Evolutionary conservation across 345 rosid species (phyloP), one percentile per base, ranked within the genome.

Genomic region (Xanthoceras sorbifolium): DNA sequence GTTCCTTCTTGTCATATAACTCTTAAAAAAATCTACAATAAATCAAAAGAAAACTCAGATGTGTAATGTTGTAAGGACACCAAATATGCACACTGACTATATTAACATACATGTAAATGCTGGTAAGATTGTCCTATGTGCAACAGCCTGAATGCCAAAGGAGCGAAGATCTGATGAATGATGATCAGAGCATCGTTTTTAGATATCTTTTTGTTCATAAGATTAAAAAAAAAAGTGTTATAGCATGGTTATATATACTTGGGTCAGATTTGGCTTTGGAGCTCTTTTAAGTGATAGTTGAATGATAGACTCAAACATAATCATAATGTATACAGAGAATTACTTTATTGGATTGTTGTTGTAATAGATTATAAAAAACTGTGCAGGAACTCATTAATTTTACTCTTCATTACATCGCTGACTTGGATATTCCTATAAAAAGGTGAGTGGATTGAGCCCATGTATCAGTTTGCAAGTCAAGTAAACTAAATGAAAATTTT

Each of bases 401-500:
- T 78, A 78, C 90, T 0, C 91, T 96, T 68, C 98, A 90, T 76
- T 93, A 91, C 81, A 91, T 96, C 85, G 98, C 98, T 54, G 95
- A 96, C 85, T 84, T 96, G 90, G 99, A 96, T 82, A 96, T 96
- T 79, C 99, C 98, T 6, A 91, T 96, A 75, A 96, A 96, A 86
- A 89, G 99, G 99, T 90, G 74, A 76, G 81, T 52, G 54, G 46
- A 61, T 50, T 9, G 7, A 23, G 71, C 54, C 42, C 46, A 34
- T 40, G 26, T 34, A 67, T 67, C 14, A 29, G 12, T 29, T 75
- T 62, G 14, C 29, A 66, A 60, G 65, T 71, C 17, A 32, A 57
- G 46, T 65, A 48, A 77, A 40, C 59, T 61, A 68, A 20, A 11
- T 69, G 6, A 52, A 42, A 48, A 67, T 69, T 60, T 73, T 17